phyloP scores from a whole-genome alignment of 2,329 filamentous ascomycete genomes.

The Mollisiaceae sp. region DNA sequence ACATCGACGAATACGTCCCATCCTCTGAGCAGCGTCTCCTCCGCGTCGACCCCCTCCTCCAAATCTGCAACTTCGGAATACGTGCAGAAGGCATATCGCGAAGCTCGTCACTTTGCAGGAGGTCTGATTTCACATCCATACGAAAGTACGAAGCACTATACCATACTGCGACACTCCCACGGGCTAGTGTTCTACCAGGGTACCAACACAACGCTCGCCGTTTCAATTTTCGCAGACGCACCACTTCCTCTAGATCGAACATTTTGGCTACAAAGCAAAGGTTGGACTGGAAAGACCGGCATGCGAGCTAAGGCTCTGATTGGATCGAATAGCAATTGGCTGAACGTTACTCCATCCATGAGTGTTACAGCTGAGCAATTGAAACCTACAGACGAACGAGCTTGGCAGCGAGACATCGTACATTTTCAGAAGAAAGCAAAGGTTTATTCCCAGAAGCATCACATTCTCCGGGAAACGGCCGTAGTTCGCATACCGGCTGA shows the following conservation, averaged over 20 bases:
- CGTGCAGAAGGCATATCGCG: conserved; percentile 44
- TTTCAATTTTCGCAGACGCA: conserved; percentile 67
- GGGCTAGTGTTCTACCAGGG: conserved; percentile 71
- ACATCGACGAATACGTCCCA: not conserved
- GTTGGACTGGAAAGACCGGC: conserved; percentile 70
- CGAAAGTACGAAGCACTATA: conserved; percentile 69
- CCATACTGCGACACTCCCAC: conserved; percentile 69
- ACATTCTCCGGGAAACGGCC: conserved; percentile 65
- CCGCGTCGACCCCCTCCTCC: conserved; percentile 9
- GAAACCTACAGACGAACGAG: conserved; percentile 62
- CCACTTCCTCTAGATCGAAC: conserved; percentile 62
- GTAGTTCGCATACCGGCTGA: conserved; percentile 68
- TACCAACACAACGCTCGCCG: conserved; percentile 63
- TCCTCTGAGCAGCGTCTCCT: conserved; percentile 10
- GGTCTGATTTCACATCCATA: conserved; percentile 67
- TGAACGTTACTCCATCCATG: conserved; percentile 68
- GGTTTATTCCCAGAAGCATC: conserved; percentile 50
- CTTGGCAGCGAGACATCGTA: conserved; percentile 69
- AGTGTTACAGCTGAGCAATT: conserved; percentile 55
- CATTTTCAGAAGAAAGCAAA: conserved; percentile 63
- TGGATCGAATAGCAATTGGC: conserved; percentile 63
- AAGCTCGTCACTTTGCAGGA: conserved; percentile 68
- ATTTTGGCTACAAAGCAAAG: conserved; percentile 71
- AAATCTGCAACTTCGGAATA: conserved; percentile 25
- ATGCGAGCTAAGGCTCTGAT: conserved; percentile 69